Base-by-base conservation (phyloP, 2,329 filamentous ascomycete species). In the Colletotrichum lentis region DNA sequence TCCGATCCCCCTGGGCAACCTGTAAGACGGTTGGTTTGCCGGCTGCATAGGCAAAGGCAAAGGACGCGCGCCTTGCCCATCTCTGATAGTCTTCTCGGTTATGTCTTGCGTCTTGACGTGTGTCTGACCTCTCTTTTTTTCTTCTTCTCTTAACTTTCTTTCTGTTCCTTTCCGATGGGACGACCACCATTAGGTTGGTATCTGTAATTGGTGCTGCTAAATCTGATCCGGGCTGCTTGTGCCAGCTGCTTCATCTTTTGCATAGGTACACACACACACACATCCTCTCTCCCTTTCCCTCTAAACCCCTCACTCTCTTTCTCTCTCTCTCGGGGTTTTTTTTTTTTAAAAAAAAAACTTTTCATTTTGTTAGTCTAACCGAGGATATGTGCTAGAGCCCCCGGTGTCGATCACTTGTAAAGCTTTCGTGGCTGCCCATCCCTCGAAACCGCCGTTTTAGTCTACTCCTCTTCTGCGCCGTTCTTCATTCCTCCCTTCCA, bases 11-110 rank as follows among this genome's bases (percentile, higher is more conserved):
- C 64, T 62, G 39, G 55, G 18, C 27, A 56, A 27, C 27, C 58
- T 66, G 64, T 37, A 63, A 63, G 52, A 37, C 50, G n/a, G n/a
- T n/a, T n/a, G 50, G 27, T 58, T 63, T 66, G 58, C 27, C 41
- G 27, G 56, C 43, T 55, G 58, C 50, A 53, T 59, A 24, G 59
- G 55, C 31, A 37, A 53, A 46, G 55, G 55, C 18, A 53, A 46
- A 41, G 55, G n/a, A n/a, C n/a, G 41, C 43, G 43, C 55, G 22
- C 47, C 43, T 35, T 44, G 39, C 41, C 35, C 54, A 20, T 57
- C 54, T 44, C 12, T 35, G n/a, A 37, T 35, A 22, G 55, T 37
- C n/a, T 58, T 24, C 41, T 31, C 27, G 5, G 27, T 27, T 7
- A 27, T 27, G 5, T 27, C 27, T 27, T 27, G 27, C 8, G 27